Conservation (phyloP, 352 stramenopile species). For the Pythium folliculosum region DNA sequence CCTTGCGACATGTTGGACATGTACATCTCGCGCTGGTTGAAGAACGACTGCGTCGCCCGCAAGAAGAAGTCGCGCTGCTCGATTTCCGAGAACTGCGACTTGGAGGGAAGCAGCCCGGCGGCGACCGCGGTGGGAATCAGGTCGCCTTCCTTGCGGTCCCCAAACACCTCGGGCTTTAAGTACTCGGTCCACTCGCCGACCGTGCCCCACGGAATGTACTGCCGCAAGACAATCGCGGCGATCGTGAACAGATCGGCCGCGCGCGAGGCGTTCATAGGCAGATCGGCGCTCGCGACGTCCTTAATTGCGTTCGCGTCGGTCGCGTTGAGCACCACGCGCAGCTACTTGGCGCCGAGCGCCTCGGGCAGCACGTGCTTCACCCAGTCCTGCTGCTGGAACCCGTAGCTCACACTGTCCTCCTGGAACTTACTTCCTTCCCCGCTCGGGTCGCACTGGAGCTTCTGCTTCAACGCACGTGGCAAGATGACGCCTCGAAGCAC, state of each 20-base stretch:
- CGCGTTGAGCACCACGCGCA: background rate
- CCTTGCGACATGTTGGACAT: background rate
- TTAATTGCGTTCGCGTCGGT: background rate
- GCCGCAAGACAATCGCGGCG: background rate
- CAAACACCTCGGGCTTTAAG: background rate
- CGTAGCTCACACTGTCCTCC: background rate
- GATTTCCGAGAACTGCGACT: background rate
- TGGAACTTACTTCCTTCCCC: background rate
- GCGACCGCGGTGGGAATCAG: background rate
- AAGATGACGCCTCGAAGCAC: conserved; percentile 6
- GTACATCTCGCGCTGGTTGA: background rate
- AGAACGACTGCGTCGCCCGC: background rate
- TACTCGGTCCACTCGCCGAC: background rate
- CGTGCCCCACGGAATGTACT: conserved; percentile 10
- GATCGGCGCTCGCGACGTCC: background rate
- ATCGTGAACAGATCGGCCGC: background rate
- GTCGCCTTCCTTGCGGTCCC: background rate
- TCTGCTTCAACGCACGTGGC: background rate
- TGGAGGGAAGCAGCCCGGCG: background rate
- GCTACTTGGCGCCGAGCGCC: background rate
- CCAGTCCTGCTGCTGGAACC: conserved; percentile 1
- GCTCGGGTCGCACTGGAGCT: background rate
- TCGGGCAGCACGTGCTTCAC: background rate
- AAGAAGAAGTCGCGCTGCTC: conserved; percentile 1
- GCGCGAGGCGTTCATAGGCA: background rate